Conservation (phyloP, 1,284 basidiomycete genomes). For the Trichosporon sp. region DNA sequence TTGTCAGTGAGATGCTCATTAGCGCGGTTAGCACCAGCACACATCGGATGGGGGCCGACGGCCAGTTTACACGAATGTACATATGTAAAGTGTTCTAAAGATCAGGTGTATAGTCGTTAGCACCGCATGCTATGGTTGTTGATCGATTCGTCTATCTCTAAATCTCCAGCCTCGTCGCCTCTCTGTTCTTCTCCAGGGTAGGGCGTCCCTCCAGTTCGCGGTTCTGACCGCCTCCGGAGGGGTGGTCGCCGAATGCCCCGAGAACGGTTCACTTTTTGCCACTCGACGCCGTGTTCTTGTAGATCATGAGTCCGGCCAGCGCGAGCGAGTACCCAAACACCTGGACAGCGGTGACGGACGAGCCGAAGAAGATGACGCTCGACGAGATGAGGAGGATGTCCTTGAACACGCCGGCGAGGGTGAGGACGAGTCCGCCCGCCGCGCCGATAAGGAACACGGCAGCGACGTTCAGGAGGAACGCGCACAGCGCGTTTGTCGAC, state of each 20-base stretch:
- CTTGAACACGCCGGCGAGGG: slow-evolving; percentile 92
- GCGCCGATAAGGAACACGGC: slow-evolving; percentile 93
- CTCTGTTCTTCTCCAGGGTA: neutral
- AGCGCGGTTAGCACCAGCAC: neutral
- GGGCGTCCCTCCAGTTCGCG: no score
- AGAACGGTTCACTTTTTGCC: slow-evolving; percentile 29
- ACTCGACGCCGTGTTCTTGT: slow-evolving; percentile 38
- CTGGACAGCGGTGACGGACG: slow-evolving; percentile 76
- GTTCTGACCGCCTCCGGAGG: no score
- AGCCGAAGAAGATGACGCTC: slow-evolving; percentile 79
- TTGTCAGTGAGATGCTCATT: neutral
- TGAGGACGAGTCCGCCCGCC: slow-evolving; percentile 83
- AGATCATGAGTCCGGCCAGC: slow-evolving; percentile 45
- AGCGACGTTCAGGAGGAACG: slow-evolving; percentile 84
- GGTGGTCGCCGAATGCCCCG: no score
- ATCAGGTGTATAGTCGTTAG: neutral
- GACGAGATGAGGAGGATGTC: slow-evolving; percentile 91
- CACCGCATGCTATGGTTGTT: neutral
- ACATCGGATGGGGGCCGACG: no score
- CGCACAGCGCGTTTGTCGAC: slow-evolving; percentile 79
- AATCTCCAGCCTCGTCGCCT: neutral
- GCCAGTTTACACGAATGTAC: slow-evolving; percentile 5
- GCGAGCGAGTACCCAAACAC: slow-evolving; percentile 63
- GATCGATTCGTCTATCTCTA: neutral
- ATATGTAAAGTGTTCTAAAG: neutral